These are phyloP conservation scores for Candida ulmi DNA, from an alignment of 805 yeast species.

Conservation along the genomic window DNA sequence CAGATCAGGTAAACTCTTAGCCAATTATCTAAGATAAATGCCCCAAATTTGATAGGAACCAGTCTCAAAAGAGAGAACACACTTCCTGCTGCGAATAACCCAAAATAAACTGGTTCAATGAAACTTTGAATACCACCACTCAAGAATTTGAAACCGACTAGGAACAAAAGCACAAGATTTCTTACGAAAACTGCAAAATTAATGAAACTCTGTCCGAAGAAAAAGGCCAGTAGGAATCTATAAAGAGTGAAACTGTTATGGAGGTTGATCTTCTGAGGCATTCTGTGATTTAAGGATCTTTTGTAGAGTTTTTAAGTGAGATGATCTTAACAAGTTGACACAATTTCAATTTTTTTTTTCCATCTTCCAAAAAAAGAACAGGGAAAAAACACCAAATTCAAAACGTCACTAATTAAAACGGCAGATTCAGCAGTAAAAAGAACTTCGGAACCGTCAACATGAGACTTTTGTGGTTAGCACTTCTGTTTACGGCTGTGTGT, in stretches of 20 bases:
- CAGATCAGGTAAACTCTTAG: neutral
- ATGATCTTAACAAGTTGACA: neutral
- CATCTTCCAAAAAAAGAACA: neutral
- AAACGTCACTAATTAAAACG: too few relatives aligned
- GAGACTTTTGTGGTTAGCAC: conserved; percentile 11
- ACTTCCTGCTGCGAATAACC: too few relatives aligned
- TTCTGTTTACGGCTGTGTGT: conserved; percentile 18
- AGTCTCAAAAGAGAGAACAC: neutral
- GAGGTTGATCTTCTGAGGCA: conserved; percentile 16
- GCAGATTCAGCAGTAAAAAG: too few relatives aligned
- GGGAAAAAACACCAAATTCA: neutral
- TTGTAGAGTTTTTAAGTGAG: neutral
- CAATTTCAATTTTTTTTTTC: conserved; percentile 22
- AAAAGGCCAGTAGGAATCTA: conserved; percentile 5
- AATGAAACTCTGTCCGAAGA: conserved; percentile 10
- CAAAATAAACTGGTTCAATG: neutral
- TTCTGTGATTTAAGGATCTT: conserved; percentile 27
- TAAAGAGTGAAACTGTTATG: conserved; percentile 9
- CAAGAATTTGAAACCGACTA: conserved; percentile 54
- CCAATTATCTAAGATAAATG: neutral
- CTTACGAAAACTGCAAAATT: conserved; percentile 32
- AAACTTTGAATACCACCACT: neutral
- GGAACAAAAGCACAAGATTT: conserved; percentile 47
- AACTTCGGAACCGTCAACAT: too few relatives aligned
- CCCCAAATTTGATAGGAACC: neutral